These are phyloP conservation scores for Alternaria novae-zelandiae DNA, from an alignment of 2,329 filamentous ascomycete genomes.

Conservation along the genomic window DNA sequence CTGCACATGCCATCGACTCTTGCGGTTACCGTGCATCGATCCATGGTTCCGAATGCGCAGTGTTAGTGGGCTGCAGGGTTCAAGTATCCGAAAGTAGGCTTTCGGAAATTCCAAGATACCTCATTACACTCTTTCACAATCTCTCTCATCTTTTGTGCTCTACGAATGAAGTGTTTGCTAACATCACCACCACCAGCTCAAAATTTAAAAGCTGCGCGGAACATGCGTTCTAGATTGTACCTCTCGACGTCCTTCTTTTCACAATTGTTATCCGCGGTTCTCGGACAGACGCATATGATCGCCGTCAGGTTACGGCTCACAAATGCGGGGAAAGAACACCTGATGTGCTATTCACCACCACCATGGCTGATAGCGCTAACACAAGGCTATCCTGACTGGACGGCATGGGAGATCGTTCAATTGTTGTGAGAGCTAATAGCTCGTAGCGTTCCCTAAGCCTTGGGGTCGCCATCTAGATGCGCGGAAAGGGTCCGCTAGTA, in stretches of 20 bases:
- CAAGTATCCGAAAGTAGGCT: not conserved
- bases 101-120: not conserved
- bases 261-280: not conserved
- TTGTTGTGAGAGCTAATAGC: not conserved
- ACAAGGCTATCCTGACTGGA: constrained; percentile 1
- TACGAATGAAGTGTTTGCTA: not conserved
- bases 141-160: not conserved
- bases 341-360: constrained; percentile 1
- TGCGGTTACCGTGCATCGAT: not conserved
- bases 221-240: not conserved
- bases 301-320: not conserved
- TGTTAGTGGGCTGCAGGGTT: not conserved
- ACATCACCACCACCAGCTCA: not conserved
- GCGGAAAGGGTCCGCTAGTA: not conserved
- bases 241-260: not conserved
- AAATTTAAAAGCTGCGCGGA: not conserved
- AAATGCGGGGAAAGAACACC: constrained; percentile 6
- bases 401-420: not conserved
- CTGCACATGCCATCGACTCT: not conserved
- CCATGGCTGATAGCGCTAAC: not conserved
- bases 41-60: not conserved
- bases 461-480: constrained; percentile 4
- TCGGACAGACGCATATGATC: constrained; percentile 2
- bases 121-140: not conserved
- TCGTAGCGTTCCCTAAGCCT: not conserved